Base-by-base conservation (phyloP, 768 basidiomycete species). In the Dacryopinax spathularia region DNA sequence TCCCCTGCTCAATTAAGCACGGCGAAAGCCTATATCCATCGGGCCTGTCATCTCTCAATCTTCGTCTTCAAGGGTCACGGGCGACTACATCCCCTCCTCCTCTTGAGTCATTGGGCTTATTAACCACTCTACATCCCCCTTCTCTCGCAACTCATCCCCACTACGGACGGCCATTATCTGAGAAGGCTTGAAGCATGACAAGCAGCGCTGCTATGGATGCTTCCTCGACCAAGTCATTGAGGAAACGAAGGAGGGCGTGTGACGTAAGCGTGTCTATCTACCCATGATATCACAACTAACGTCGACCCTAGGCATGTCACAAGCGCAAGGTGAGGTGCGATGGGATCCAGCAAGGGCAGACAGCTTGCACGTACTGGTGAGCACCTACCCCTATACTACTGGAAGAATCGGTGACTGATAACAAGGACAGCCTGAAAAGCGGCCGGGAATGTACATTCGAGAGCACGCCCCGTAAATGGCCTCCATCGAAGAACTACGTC, bases 391-490 rank as follows among this genome's bases (percentile, higher is more conserved):
- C 25, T 15, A 5, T 56, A 22, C 43, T 15, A 10, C 43, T 9
- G 13, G 9, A 20, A 3, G 48, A 22, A 56, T 20, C 3, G 25
- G 22, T 22, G 31, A 22, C 39, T 41, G 39, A 41, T 41, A 18
- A 41, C 39, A 29, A 5, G 43, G 6, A 29, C 48, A 56, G 48
- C 29, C 12, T 56, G 48, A 56, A 56, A 20, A 56, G 48, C 48
- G 29, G 29, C 6, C 48, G 48, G 13, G 48, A 56, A 20, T 56
- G 48, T 29, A 56, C 48, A 3, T 56, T 56, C 29, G 48, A 56
- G 48, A 56, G 48, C 48, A 56, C 48, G 48, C 48, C 48, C 10
- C 48, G 48, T 29, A 56, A 56, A 29, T 56, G 48, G 48, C 48
- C 48, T 56, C 48, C 48, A 3, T 56, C 48, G 13, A 56, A 56